phyloP scores from a whole-genome alignment of 805 yeast genomes.

The Metschnikowia peoriensis region DNA sequence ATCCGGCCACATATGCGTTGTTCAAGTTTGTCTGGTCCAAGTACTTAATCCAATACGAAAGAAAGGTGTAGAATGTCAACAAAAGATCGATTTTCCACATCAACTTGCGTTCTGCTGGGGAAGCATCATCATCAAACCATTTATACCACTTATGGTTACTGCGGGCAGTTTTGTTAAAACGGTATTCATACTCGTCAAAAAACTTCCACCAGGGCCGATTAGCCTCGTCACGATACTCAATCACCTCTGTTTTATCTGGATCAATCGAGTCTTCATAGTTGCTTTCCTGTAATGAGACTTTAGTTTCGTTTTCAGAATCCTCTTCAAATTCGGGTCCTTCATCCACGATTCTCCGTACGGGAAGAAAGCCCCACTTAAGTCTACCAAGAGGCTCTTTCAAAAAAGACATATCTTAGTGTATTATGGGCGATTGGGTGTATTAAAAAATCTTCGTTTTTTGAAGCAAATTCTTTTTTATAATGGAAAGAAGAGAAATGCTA shows the following conservation, averaged over 20 bases:
- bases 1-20: conserved; percentile 28
- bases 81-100: conserved; percentile 29
- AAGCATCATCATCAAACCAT: conserved; percentile 28
- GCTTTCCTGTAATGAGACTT: conserved; percentile 12
- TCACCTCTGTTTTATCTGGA: background rate
- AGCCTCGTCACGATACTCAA: conserved; percentile 53
- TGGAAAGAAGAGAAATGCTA: too few relatives aligned
- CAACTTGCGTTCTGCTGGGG: conserved; percentile 28
- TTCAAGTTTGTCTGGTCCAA: conserved; percentile 24
- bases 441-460: too few relatives aligned
- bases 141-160: conserved; percentile 24
- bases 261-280: conserved; percentile 10
- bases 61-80: conserved; percentile 24
- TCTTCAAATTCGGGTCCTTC: conserved; percentile 18
- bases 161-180: conserved; percentile 20
- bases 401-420: conserved; percentile 2
- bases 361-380: conserved; percentile 36
- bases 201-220: conserved; percentile 49
- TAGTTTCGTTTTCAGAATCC: background rate
- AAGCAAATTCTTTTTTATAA: too few relatives aligned
- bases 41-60: conserved; percentile 34
- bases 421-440: background rate
- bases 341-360: conserved; percentile 33
- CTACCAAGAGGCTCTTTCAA: conserved; percentile 15
- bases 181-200: conserved; percentile 37